Conservation (phyloP, 441 rosid genomes). For the Populus hybrid region DNA sequence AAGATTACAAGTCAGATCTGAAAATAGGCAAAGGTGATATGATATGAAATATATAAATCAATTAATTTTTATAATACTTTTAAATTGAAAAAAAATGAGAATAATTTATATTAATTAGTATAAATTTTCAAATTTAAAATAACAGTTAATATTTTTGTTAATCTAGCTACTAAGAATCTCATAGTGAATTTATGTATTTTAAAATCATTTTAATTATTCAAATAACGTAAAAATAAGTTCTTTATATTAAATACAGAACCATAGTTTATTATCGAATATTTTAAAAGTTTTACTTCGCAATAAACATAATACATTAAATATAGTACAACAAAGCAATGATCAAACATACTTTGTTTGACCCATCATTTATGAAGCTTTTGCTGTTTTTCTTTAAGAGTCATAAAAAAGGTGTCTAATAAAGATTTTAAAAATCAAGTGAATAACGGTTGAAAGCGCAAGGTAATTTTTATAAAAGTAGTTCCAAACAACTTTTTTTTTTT, state of each 20-base stretch:
- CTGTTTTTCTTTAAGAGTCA: background rate
- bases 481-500: background rate
- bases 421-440: background rate
- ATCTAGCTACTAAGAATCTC: background rate
- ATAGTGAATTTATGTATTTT: background rate
- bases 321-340: background rate
- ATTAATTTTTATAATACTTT: too few relatives aligned
- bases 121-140: too few relatives aligned
- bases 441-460: background rate
- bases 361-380: background rate
- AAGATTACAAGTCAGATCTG: background rate
- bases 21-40: background rate
- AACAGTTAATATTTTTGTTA: too few relatives aligned
- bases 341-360: background rate
- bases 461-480: background rate
- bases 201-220: too few relatives aligned
- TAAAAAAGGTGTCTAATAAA: too few relatives aligned
- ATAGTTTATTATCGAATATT: too few relatives aligned
- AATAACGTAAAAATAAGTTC: background rate
- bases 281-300: background rate
- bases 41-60: background rate
- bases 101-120: too few relatives aligned
- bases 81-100: background rate
- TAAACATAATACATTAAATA: background rate
- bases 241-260: too few relatives aligned